phyloP scores from a whole-genome alignment of 2,329 filamentous ascomycete species.

The Cordyceps militaris region DNA sequence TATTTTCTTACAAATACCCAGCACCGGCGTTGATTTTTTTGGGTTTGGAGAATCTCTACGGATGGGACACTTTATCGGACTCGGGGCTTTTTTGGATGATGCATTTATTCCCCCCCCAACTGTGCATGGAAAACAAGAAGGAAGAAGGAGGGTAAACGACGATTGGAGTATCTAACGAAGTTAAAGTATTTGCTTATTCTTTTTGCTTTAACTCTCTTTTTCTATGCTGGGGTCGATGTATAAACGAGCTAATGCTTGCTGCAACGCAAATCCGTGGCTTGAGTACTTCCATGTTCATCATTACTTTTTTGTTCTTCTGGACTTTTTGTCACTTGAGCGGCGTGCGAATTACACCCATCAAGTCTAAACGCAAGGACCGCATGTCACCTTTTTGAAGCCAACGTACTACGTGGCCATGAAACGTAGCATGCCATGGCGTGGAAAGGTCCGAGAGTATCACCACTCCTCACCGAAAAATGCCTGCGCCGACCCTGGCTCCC shows the following conservation, averaged over 20 bases:
- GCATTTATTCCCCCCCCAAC: neutral
- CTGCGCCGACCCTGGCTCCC: too few species aligned
- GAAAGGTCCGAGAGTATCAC: neutral
- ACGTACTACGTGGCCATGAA: neutral
- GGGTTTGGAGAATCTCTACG: neutral
- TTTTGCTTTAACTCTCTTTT: neutral
- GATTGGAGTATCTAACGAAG: neutral
- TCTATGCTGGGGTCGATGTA: neutral
- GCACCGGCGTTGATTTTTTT: slow-evolving; percentile 2
- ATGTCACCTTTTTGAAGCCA: neutral
- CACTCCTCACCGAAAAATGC: neutral
- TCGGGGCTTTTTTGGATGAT: neutral
- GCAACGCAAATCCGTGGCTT: neutral
- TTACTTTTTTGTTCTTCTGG: neutral
- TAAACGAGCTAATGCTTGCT: neutral
- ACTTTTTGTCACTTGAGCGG: too few species aligned
- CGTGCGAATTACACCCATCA: too few species aligned
- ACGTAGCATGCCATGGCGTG: neutral
- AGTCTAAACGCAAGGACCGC: neutral
- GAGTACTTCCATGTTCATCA: neutral
- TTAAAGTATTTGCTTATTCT: neutral
- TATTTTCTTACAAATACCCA: slow-evolving; percentile 10
- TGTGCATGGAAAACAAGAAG: neutral
- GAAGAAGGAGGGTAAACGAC: neutral
- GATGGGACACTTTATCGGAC: neutral